Percentiles rank a stretch among this genome's conserved stretches.
Evolutionary conservation across 2,329 filamentous ascomycete species (phyloP).

Genomic region (Aspergillus tanneri): DNA sequence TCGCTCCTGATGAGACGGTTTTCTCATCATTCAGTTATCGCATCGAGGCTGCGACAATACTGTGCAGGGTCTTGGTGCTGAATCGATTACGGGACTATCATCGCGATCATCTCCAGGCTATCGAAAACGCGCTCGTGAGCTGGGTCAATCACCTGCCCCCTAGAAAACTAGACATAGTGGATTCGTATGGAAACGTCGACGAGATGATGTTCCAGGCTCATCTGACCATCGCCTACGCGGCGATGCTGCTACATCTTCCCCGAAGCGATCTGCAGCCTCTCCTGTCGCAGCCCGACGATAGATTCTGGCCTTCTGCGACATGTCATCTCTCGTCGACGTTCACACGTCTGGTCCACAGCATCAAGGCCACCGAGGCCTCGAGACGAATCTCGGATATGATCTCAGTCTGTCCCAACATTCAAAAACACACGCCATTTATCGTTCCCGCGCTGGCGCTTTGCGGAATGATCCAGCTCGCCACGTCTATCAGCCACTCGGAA

Average conservation of each 20-base stretch:
- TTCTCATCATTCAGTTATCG: constrained; percentile 85
- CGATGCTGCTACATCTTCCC: constrained; percentile 73
- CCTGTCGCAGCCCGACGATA: constrained; percentile 25
- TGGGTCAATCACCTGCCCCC: constrained; percentile 76
- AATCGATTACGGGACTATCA: constrained; percentile 40
- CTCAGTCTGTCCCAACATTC: constrained; percentile 33
- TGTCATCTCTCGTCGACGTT: constrained; percentile 31
- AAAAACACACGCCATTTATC: constrained; percentile 34
- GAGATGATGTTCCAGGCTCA: constrained; percentile 53
- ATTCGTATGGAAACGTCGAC: constrained; percentile 69
- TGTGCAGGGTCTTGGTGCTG: constrained; percentile 66
- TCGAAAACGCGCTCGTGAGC: constrained; percentile 59
- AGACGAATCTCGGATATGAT: constrained; percentile 34
- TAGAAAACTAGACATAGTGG: constrained; percentile 66
- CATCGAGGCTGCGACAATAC: constrained; percentile 72
- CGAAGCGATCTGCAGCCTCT: constrained; percentile 62
- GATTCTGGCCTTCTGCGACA: constrained; percentile 28
- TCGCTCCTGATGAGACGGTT: constrained; percentile 61
- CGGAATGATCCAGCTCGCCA: constrained; percentile 38
- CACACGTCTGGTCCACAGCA: constrained; percentile 35
- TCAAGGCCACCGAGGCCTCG: constrained; percentile 39
- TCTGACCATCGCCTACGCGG: constrained; percentile 43
- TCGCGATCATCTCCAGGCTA: constrained; percentile 58
- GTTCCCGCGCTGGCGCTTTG: constrained; percentile 31
- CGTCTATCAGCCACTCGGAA: constrained; percentile 32